These are phyloP conservation scores for Schizochytrium sp. DNA, from an alignment of 108 stramenopile genomes.

Conservation along the genomic window DNA sequence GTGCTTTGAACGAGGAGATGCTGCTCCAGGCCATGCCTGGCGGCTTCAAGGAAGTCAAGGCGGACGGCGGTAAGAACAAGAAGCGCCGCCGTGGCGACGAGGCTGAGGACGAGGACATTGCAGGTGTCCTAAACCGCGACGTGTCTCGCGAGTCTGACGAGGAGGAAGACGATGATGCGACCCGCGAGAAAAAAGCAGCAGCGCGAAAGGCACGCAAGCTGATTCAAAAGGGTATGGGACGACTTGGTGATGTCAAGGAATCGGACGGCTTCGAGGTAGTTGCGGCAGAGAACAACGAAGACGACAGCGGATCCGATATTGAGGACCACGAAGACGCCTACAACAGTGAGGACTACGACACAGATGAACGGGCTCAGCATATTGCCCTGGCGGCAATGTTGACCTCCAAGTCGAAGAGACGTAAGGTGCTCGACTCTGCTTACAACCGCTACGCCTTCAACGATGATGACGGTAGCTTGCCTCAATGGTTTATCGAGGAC, in stretches of 20 bases:
- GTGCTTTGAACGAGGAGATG: constrained; percentile 80
- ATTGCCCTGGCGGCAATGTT: constrained; percentile 97
- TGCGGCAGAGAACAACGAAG: constrained; percentile 68
- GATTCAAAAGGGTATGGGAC: constrained; percentile 52
- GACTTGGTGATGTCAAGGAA: constrained; percentile 7
- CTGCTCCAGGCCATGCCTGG: constrained; percentile 77
- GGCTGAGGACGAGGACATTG: neutral
- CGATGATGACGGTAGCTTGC: constrained; percentile 88
- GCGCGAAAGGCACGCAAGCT: neutral
- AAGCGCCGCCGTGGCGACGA: neutral
- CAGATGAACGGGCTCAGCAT: constrained; percentile 91
- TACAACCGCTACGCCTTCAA: constrained; percentile 99
- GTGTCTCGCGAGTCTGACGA: neutral
- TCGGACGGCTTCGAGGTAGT: constrained; percentile 62
- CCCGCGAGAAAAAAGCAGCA: constrained; percentile 11
- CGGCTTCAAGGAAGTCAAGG: constrained; percentile 9
- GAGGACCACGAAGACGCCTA: constrained; percentile 72
- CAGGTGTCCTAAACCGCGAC: neutral
- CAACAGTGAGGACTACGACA: constrained; percentile 94
- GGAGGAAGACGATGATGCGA: neutral
- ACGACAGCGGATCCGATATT: constrained; percentile 29
- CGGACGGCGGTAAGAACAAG: neutral
- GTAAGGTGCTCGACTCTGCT: constrained; percentile 93
- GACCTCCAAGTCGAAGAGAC: constrained; percentile 90
- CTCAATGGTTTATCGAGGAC: constrained; percentile 98